Evolutionary conservation across 331 rosid genomes (phyloP).

Genomic region (Pyrus hybrid): DNA sequence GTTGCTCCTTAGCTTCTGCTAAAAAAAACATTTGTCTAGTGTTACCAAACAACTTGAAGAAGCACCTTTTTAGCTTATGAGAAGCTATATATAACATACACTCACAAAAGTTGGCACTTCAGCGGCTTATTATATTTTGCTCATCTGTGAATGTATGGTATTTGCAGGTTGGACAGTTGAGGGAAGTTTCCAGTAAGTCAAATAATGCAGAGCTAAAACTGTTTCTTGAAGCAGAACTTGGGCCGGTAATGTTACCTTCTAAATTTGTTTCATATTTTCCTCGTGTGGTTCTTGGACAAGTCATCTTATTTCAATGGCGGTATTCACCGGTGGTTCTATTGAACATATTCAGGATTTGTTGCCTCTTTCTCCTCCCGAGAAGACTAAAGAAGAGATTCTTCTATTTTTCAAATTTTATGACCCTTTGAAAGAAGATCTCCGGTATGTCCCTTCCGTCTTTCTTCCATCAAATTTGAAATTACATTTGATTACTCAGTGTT

Average conservation of each 20-base stretch:
- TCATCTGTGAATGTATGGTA: not conserved
- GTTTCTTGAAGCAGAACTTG: conserved; percentile 67
- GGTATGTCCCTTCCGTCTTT: conserved; percentile 31
- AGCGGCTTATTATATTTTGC: not conserved
- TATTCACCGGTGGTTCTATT: not conserved
- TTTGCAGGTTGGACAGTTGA: conserved; percentile 58
- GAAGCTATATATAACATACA: not conserved
- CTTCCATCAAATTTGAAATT: not conserved
- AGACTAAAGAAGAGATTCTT: conserved; percentile 59
- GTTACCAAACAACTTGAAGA: not conserved
- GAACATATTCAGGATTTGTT: conserved; percentile 40
- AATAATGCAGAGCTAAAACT: conserved; percentile 58
- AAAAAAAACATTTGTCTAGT: not conserved
- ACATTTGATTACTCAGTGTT: conserved; percentile 2
- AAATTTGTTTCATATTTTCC: not conserved
- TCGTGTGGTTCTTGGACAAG: conserved; percentile 1
- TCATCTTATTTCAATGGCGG: not conserved
- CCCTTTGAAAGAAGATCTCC: conserved; percentile 50
- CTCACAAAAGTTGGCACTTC: not conserved
- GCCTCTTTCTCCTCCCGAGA: conserved; percentile 57
- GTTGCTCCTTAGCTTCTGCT: not conserved
- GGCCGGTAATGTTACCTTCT: conserved; percentile 37
- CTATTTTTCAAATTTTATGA: conserved; percentile 76
- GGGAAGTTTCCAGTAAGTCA: conserved; percentile 52
- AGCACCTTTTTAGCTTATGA: not conserved